Evolutionary conservation across 192 early-diverging fungal species (phyloP).

Genomic region (Coemansia sp.): DNA sequence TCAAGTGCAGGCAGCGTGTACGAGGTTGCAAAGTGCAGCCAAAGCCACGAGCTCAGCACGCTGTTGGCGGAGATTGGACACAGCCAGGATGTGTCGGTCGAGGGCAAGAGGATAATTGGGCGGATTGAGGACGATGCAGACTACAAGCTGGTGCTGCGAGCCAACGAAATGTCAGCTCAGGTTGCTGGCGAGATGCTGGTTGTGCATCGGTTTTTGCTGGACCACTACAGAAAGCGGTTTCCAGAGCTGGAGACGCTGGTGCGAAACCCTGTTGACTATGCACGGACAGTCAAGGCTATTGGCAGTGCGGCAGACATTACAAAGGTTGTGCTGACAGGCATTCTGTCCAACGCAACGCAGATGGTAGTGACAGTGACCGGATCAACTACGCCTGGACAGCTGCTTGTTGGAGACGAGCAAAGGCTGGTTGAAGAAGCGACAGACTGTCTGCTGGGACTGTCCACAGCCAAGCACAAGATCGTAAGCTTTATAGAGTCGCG

Average conservation of each 20-base stretch:
- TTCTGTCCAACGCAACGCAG: slow-evolving; percentile 77
- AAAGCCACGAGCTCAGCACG: slow-evolving; percentile 59
- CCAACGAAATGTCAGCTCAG: slow-evolving; percentile 80
- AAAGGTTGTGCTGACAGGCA: slow-evolving; percentile 72
- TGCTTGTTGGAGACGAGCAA: slow-evolving; percentile 63
- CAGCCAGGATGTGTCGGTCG: slow-evolving; percentile 6
- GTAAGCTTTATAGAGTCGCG: slow-evolving; percentile 88
- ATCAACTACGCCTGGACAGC: slow-evolving; percentile 76
- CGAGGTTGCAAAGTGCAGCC: slow-evolving; percentile 65
- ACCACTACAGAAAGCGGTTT: slow-evolving; percentile 86
- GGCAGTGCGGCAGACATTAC: slow-evolving; percentile 79
- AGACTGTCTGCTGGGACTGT: slow-evolving; percentile 68
- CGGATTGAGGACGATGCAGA: slow-evolving; percentile 74
- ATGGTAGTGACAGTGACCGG: slow-evolving; percentile 93
- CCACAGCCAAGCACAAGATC: slow-evolving; percentile 62
- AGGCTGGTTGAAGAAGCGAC: slow-evolving; percentile 72
- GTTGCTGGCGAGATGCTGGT: slow-evolving; percentile 87
- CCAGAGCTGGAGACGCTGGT: slow-evolving; percentile 93
- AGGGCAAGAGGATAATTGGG: slow-evolving; percentile 14
- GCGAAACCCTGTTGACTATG: slow-evolving; percentile 84
- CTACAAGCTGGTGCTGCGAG: slow-evolving; percentile 79
- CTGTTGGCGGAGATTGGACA: slow-evolving; percentile 59
- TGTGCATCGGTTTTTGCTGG: slow-evolving; percentile 73
- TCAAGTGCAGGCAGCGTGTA: slow-evolving; percentile 55
- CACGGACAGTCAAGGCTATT: slow-evolving; percentile 77